Percentiles rank a stretch among this genome's conserved stretches.
Evolutionary conservation across 2,329 filamentous ascomycete species (phyloP).

Genomic region (Ramichloridium luteum): DNA sequence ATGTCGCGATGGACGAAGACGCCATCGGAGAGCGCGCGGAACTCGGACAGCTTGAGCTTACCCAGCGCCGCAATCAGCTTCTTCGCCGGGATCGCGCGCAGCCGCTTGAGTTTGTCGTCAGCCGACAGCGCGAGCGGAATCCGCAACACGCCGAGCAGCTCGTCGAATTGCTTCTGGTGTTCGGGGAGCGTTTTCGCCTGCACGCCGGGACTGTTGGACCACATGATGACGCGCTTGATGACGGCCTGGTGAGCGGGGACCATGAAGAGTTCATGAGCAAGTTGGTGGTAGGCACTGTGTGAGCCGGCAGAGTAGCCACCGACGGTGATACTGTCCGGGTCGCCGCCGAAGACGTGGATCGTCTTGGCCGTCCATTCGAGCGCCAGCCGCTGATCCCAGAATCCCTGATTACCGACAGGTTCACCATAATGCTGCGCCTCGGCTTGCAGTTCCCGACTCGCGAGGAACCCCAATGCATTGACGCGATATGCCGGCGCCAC

Average conservation of each 20-base stretch:
- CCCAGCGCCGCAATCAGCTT: slow-evolving; percentile 32
- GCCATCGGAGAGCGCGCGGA: slow-evolving; percentile 41
- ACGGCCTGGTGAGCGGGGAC: slow-evolving; percentile 33
- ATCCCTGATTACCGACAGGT: slow-evolving; percentile 39
- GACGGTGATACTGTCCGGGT: slow-evolving; percentile 39
- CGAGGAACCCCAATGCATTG: slow-evolving; percentile 45
- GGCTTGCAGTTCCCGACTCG: slow-evolving; percentile 34
- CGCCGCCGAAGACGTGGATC: slow-evolving; percentile 38
- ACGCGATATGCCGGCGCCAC: slow-evolving; percentile 46
- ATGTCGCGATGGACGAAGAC: slow-evolving; percentile 35
- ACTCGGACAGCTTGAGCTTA: slow-evolving; percentile 39
- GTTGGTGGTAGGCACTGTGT: slow-evolving; percentile 45
- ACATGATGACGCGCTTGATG: slow-evolving; percentile 42
- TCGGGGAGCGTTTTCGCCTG: slow-evolving; percentile 39
- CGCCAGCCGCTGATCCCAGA: slow-evolving; percentile 45
- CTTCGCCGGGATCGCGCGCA: slow-evolving; percentile 30
- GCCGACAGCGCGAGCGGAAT: slow-evolving; percentile 31
- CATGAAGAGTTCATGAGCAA: slow-evolving; percentile 43
- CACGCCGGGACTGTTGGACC: slow-evolving; percentile 42
- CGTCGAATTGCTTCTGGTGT: slow-evolving; percentile 41
- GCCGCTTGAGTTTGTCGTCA: slow-evolving; percentile 34
- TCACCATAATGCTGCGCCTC: slow-evolving; percentile 30
- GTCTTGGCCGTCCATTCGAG: slow-evolving; percentile 44
- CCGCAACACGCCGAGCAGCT: slow-evolving; percentile 33
- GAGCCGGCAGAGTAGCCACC: slow-evolving; percentile 46